A percentile compares a stretch with the other conserved stretches of the same genome.
phyloP scores from a whole-genome alignment of 2,329 filamentous ascomycete species.

The Trichoderma pleuroti region DNA sequence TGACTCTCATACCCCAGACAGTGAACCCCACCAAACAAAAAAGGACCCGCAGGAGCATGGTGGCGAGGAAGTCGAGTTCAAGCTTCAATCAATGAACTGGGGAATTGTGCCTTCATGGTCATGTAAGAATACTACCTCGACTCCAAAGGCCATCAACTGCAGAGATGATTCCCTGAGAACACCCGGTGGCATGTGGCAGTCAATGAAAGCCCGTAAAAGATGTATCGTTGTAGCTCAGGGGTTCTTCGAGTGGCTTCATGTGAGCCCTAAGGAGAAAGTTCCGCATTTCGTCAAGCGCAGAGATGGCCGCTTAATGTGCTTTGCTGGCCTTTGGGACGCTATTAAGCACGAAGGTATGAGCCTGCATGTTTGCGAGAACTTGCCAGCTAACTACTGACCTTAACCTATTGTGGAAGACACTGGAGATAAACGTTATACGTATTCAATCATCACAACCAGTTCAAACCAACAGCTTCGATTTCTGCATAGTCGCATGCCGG shows the following conservation, averaged over 20 bases:
- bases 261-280: conserved; percentile 69
- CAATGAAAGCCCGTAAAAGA: conserved; percentile 84
- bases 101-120: conserved; percentile 93
- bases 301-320: conserved; percentile 80
- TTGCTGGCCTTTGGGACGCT: conserved; percentile 90
- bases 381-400: neutral
- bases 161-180: conserved; percentile 79
- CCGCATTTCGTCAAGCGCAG: conserved; percentile 80
- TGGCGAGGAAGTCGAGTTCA: conserved; percentile 56
- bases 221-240: conserved; percentile 87
- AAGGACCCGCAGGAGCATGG: neutral
- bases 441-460: conserved; percentile 89
- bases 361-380: neutral
- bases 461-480: conserved; percentile 81
- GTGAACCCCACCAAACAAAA: neutral
- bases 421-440: conserved; percentile 74
- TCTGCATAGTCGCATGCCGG: conserved; percentile 93
- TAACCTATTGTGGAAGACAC: conserved; percentile 18
- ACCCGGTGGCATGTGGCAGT: conserved; percentile 81
- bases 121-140: conserved; percentile 75
- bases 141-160: conserved; percentile 87
- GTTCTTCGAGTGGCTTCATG: conserved; percentile 95
- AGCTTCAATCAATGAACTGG: conserved; percentile 93
- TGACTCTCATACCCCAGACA: conserved; percentile 16
- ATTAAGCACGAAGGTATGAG: conserved; percentile 68